Evolutionary conservation across 192 early-diverging fungal species (phyloP), one percentile per base, ranked within the genome.

Genomic region (Coemansia pectinata): DNA sequence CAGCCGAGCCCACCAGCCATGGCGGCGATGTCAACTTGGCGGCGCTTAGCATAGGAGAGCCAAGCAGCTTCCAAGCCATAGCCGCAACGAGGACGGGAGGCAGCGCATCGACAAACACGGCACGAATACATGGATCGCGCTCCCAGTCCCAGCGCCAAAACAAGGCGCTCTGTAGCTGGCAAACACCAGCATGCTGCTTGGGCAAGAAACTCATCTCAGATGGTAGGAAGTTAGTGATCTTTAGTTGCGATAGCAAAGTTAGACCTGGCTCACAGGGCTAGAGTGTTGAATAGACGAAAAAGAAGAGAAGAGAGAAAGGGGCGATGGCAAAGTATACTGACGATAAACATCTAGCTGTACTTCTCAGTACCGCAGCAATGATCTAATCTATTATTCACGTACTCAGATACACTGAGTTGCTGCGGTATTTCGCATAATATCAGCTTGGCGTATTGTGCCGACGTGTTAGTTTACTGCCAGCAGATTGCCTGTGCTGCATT

Each of bases 131-230:
- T 3, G 33, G 23, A 25, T 62, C 55, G 21, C 44, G 36, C 36
- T 65, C 71, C 76, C 76, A 78, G 45, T 73, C 67, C 76, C 76
- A 78, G 25, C 21, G n/a, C 76, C 76, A 76, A 33, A 72, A 62
- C 4, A 31, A 10, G 4, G 45, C 9, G 17, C 29, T 55, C 15
- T 19, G 8, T 21, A 72, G 27, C n/a, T 45, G 41, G 38, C 71
- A 74, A 58, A 65, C 27, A 3, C 29, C 55, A 15, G 31, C 55
- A 3, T 29, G 55, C 31, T 58, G 55, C 55, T 58, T 15, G 27
- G 29, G 14, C 29, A 58, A 58, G 14, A 34, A 33, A 31, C 12
- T 58, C 55, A 58, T 58, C 29, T 31, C 29, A 23, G 27, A 15
- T 31, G 52, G 29, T 12, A 7, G 27, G 10, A 15, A 29, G 14